phyloP scores from a whole-genome alignment of 148 eudicot species.

The Dysphania ambrosioides region DNA sequence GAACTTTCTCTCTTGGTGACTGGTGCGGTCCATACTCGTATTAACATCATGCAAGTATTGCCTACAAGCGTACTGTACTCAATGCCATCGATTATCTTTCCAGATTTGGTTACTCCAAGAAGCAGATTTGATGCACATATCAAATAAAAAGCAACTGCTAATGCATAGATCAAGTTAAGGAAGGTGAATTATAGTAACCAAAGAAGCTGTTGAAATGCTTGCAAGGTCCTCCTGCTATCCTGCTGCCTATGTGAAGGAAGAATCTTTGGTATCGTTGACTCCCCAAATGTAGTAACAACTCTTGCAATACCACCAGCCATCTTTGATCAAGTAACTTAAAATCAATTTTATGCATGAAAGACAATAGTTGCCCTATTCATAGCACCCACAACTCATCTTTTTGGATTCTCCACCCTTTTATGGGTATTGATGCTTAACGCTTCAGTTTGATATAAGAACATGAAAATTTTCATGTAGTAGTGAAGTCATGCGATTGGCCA shows the following conservation, averaged over 20 bases:
- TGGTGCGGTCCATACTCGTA: too few relatives aligned
- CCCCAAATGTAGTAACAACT: constrained; percentile 89
- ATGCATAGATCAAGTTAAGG: neutral
- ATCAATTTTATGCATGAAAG: neutral
- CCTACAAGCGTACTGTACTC: constrained; percentile 94
- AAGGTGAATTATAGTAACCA: constrained; percentile 5
- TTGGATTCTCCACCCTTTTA: too few relatives aligned
- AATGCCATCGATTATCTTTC: constrained; percentile 91
- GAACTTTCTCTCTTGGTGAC: too few relatives aligned
- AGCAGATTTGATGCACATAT: constrained; percentile 50
- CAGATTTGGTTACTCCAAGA: constrained; percentile 84
- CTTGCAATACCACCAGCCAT: constrained; percentile 86
- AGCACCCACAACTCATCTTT: neutral
- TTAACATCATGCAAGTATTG: constrained; percentile 82
- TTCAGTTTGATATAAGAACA: too few relatives aligned
- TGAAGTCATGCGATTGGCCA: neutral
- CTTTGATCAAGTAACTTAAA: constrained; percentile 72
- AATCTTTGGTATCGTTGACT: constrained; percentile 86
- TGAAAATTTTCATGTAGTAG: too few relatives aligned
- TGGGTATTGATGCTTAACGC: too few relatives aligned
- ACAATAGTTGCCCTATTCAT: neutral
- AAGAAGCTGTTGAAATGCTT: constrained; percentile 11
- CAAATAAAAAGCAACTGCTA: neutral
- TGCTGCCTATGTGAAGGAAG: constrained; percentile 98
- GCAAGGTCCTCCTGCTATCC: constrained; percentile 73